A percentile compares a stretch with the other conserved stretches of the same genome.
Evolutionary conservation across 768 basidiomycete species (phyloP).

Genomic region (Mycena galericulata): DNA sequence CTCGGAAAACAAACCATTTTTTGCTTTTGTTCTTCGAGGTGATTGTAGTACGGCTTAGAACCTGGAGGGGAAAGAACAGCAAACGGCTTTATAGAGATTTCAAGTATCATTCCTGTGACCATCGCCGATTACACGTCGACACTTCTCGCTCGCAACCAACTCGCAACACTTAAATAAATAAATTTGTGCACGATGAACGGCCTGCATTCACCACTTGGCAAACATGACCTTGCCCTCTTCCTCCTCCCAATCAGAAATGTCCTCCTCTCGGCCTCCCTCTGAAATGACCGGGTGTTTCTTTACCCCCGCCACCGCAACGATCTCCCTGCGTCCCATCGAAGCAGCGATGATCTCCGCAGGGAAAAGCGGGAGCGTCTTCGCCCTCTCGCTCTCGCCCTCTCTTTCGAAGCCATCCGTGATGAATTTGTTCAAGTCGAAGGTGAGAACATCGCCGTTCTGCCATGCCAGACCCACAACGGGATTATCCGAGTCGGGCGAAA

Average conservation of each 20-base stretch:
- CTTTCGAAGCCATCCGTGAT: slow-evolving; percentile 18
- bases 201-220: slow-evolving; percentile 23
- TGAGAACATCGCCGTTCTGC: slow-evolving; percentile 21
- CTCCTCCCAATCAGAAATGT: slow-evolving; percentile 24
- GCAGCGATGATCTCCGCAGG: slow-evolving; percentile 22
- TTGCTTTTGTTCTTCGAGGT: no score
- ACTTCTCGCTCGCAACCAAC: no score
- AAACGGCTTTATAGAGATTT: no score
- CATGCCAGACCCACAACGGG: slow-evolving; percentile 12
- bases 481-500: slow-evolving; percentile 12
- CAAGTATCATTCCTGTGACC: no score
- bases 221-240: slow-evolving; percentile 25
- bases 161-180: no score
- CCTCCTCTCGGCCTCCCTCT: no score
- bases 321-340: slow-evolving; percentile 21
- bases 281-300: no score
- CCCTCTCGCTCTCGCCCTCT: slow-evolving; percentile 20
- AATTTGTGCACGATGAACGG: slow-evolving; percentile 18
- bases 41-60: no score
- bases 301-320: no score
- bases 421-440: slow-evolving; percentile 17
- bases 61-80: no score
- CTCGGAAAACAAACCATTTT: no score
- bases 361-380: slow-evolving; percentile 15
- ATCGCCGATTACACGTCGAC: no score